phyloP scores from a whole-genome alignment of 495 filamentous ascomycete genomes.

The Trichoderma parareesei region DNA sequence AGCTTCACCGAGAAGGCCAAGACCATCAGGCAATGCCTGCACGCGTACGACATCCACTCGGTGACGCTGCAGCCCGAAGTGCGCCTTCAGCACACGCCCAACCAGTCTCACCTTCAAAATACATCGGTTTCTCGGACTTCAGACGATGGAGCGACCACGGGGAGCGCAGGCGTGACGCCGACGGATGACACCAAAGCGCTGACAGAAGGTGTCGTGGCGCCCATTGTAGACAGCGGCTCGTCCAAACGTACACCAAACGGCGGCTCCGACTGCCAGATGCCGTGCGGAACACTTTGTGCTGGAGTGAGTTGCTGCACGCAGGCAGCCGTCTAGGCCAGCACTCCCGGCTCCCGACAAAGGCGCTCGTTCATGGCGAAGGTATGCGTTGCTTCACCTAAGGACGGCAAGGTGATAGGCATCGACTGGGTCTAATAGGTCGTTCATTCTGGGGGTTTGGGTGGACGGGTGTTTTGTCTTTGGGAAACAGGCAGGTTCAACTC shows the following conservation, averaged over 20 bases:
- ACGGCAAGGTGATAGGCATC: neutral
- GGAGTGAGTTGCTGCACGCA: neutral
- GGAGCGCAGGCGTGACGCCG: neutral
- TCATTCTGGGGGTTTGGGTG: too few relatives aligned
- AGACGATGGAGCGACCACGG: neutral
- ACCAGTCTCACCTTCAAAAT: neutral
- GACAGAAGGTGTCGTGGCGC: too few relatives aligned
- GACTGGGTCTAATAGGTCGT: neutral
- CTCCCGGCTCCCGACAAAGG: neutral
- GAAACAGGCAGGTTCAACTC: too few relatives aligned
- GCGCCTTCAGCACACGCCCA: neutral
- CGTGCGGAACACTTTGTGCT: neutral
- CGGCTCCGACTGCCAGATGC: neutral
- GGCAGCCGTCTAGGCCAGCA: neutral
- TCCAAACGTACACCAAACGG: neutral
- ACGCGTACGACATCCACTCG: constrained; percentile 88
- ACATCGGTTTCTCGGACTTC: neutral
- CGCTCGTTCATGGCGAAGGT: neutral
- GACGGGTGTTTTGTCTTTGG: too few relatives aligned
- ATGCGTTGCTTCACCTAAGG: neutral
- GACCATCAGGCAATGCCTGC: constrained; percentile 71
- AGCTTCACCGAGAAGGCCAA: constrained; percentile 75
- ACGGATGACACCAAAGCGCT: too few relatives aligned
- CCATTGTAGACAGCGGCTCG: too few relatives aligned
- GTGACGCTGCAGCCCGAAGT: constrained; percentile 85